Base-by-base conservation (phyloP, 768 basidiomycete genomes). In the Tylopilus subfusipes region DNA sequence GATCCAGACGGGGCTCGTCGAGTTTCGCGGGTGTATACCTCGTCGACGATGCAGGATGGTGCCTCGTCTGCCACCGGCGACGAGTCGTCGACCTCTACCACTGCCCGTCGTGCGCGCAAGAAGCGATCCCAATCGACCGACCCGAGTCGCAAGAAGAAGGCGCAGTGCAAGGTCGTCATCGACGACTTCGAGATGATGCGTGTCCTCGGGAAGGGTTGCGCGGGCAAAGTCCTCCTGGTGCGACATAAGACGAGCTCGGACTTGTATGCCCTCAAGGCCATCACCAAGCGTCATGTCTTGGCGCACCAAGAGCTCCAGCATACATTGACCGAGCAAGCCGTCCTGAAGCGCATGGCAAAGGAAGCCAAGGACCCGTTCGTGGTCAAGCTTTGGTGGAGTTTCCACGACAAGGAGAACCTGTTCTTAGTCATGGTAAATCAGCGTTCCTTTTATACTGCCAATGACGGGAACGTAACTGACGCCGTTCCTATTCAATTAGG, bases 171-270 rank as follows among this genome's bases (percentile, higher is more conserved):
- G 71, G 88, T 93, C 31, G 75, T 77, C 42, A 81, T 98, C 54
- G 82, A 92, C 60, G 94, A 98, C 74, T 99, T 99, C 68, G 93
- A 98, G 75, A 91, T 98, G 84, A 85, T 98, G 80, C 83, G 93
- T 16, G 96, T 98, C 30, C 76, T 99, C 13, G 97, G 97, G 18
- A 97, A 94, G 73, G 97, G 97, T 2, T 98, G 95, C 66, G 96
- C 97, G 5, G 97, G 96, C 45, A 97, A 98, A 71, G 96, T 98
- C 18, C 73, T 98, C 38, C 82, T 98, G 51, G 96, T 98, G 45
- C 82, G 84, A 62, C 85, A 96, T 64, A 89, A 88, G 73, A 73
- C 74, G 21, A 83, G 85, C 25, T 60, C 79, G 43, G 83, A 85
- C 51, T 72, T 97, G 46, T 95, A 89, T 68, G 96, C 96, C 33